These are phyloP conservation scores for Candida boidinii DNA, from an alignment of 805 yeast species.

Conservation along the genomic window DNA sequence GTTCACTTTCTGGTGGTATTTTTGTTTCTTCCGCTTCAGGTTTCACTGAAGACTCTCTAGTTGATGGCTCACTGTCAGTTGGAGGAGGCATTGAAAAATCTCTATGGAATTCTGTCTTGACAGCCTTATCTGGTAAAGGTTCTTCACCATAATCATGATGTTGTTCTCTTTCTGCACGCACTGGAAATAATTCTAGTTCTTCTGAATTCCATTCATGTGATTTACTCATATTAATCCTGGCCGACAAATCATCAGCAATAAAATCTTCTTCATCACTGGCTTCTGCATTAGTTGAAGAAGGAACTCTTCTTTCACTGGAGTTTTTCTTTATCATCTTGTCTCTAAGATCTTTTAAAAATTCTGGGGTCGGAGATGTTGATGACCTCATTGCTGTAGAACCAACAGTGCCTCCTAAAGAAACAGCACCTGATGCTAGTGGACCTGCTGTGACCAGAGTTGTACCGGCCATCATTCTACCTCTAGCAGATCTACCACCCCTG, in stretches of 20 bases:
- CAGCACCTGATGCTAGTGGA: slow-evolving; percentile 61
- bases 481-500: slow-evolving; percentile 2
- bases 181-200: slow-evolving; percentile 59
- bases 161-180: slow-evolving; percentile 53
- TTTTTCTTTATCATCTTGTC: slow-evolving; percentile 8
- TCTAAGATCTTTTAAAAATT: slow-evolving; percentile 20
- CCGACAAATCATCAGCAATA: slow-evolving; percentile 24
- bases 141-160: slow-evolving; percentile 28
- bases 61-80: slow-evolving; percentile 11
- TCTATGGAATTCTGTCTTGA: slow-evolving; percentile 24
- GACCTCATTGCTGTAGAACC: no score
- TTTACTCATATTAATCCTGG: slow-evolving; percentile 57
- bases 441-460: slow-evolving; percentile 68
- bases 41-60: slow-evolving; percentile 16
- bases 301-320: slow-evolving; percentile 8
- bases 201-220: slow-evolving; percentile 43
- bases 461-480: slow-evolving; percentile 22
- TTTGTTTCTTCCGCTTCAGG: slow-evolving; percentile 9
- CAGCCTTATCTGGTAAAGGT: slow-evolving; percentile 19
- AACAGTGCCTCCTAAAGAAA: slow-evolving; percentile 29
- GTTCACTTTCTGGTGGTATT: slow-evolving; percentile 6
- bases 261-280: slow-evolving; percentile 14
- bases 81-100: slow-evolving; percentile 13
- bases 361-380: slow-evolving; percentile 17
- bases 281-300: slow-evolving; percentile 1